Evolutionary conservation across 2,329 filamentous ascomycete species (phyloP).

Genomic region (Hortaea sp.): DNA sequence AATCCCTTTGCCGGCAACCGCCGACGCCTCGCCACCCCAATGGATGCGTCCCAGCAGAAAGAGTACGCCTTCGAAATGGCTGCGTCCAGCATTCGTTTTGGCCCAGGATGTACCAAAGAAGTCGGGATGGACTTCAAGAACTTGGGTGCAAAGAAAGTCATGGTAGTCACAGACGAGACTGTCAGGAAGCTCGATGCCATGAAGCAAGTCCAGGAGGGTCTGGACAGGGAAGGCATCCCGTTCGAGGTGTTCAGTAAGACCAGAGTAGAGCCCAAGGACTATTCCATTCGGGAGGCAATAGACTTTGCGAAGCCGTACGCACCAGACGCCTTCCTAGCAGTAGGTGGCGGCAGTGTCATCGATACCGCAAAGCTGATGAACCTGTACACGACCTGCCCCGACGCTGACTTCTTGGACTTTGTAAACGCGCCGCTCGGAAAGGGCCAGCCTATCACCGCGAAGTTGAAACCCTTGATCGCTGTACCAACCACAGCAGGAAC

Average conservation of each 20-base stretch:
- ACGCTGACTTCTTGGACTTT: constrained; percentile 93
- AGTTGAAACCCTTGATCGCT: constrained; percentile 66
- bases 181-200: constrained; percentile 79
- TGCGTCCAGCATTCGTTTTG: constrained; percentile 86
- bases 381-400: constrained; percentile 79
- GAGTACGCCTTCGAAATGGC: constrained; percentile 99
- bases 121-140: constrained; percentile 98
- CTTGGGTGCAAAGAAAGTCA: constrained; percentile 74
- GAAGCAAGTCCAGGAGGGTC: constrained; percentile 73
- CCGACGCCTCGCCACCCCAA: constrained; percentile 60
- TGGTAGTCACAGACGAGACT: constrained; percentile 81
- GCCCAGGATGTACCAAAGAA: constrained; percentile 84
- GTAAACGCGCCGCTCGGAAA: constrained; percentile 91
- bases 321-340: constrained; percentile 85
- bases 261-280: constrained; percentile 87
- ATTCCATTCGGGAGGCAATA: constrained; percentile 81
- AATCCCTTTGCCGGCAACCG: constrained; percentile 44
- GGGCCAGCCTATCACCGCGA: constrained; percentile 62
- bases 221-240: constrained; percentile 66
- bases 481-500: constrained; percentile 81
- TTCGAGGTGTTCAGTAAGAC: constrained; percentile 76
- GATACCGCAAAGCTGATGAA: constrained; percentile 99
- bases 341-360: constrained; percentile 87
- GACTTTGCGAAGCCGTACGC: constrained; percentile 69
- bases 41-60: constrained; percentile 62